Conservation (phyloP, 2,329 filamentous ascomycete species). For the Myriosclerotinia scirpicola region DNA sequence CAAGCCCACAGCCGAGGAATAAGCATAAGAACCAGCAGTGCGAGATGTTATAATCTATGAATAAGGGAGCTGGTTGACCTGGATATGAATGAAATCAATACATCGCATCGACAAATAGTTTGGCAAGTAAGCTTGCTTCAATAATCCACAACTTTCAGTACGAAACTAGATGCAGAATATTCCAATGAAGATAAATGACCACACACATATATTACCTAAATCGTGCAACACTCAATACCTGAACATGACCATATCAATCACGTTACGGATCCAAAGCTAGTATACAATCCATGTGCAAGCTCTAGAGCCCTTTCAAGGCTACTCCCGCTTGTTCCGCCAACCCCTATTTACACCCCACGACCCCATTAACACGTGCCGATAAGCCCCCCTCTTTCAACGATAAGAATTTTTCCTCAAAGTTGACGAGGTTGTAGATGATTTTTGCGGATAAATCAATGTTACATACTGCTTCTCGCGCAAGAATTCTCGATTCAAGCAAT, state of each 20-base stretch:
- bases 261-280: background rate
- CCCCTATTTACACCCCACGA: background rate
- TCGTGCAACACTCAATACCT: background rate
- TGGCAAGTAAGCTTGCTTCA: slow-evolving; percentile 15
- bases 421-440: background rate
- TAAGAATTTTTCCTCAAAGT: slow-evolving; percentile 21
- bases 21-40: slow-evolving; percentile 23
- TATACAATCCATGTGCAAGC: background rate
- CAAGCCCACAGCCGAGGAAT: slow-evolving; percentile 68
- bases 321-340: background rate
- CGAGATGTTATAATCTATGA: slow-evolving; percentile 12
- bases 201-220: background rate
- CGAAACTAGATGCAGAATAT: slow-evolving; percentile 19
- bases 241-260: background rate
- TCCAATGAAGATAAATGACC: slow-evolving; percentile 5
- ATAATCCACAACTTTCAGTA: slow-evolving; percentile 1
- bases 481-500: background rate
- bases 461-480: background rate
- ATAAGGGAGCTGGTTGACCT: slow-evolving; percentile 18
- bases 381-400: slow-evolving; percentile 15
- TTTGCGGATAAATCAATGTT: background rate
- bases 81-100: slow-evolving; percentile 18
- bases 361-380: slow-evolving; percentile 17
- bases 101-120: slow-evolving; percentile 8
- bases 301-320: background rate